Percentiles rank a stretch among this genome's conserved stretches.
Conservation (phyloP, 2,329 filamentous ascomycete species). For the Colletotrichum sp. region DNA sequence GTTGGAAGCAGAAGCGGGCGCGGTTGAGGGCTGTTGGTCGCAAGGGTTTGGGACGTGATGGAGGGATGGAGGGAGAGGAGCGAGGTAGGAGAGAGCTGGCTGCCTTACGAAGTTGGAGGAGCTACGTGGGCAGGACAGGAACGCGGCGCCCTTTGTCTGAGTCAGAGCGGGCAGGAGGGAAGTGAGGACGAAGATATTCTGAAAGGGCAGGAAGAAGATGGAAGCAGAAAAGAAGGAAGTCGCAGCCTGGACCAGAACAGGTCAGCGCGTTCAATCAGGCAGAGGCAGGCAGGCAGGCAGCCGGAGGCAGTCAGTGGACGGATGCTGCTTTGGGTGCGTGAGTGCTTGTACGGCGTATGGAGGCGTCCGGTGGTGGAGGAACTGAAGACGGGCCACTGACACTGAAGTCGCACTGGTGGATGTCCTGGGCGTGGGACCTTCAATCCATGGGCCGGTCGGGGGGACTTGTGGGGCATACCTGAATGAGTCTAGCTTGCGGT, state of each 20-base stretch:
- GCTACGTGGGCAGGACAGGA: background rate
- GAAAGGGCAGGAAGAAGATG: background rate
- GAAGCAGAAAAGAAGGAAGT: constrained; percentile 1
- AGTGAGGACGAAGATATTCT: background rate
- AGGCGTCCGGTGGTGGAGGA: constrained; percentile 16
- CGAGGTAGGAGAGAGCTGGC: background rate
- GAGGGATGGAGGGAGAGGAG: constrained; percentile 1
- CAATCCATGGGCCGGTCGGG: background rate
- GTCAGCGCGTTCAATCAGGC: constrained; percentile 7
- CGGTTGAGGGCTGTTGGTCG: background rate
- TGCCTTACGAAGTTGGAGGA: constrained; percentile 1
- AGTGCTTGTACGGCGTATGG: background rate
- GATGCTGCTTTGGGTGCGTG: background rate
- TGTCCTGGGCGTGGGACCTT: background rate
- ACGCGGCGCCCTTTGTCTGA: constrained; percentile 15
- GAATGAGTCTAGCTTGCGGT: background rate
- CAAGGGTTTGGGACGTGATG: constrained; percentile 1
- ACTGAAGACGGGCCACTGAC: background rate
- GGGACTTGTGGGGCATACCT: background rate
- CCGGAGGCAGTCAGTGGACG: background rate
- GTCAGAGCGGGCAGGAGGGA: constrained; percentile 2
- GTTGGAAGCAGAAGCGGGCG: background rate
- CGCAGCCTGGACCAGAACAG: background rate
- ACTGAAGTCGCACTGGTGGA: background rate
- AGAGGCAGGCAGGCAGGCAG: background rate